Percentiles rank a stretch among this genome's conserved stretches.
Conservation (phyloP, 352 stramenopile species). For the Globisporangium sylvaticum region DNA sequence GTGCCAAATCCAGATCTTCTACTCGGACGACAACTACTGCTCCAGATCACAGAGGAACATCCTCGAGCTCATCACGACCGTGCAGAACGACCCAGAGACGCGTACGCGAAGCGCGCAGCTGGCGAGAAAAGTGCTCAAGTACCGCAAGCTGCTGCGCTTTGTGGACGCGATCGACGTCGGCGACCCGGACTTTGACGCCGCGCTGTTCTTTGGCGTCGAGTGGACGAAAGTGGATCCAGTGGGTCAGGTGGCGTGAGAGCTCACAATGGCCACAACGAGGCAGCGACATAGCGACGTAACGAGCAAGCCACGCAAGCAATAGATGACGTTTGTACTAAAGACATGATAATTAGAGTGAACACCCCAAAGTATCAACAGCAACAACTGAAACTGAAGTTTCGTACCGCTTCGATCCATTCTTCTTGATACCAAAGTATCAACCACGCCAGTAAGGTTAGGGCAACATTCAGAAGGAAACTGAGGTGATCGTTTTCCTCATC, state of each 20-base stretch:
- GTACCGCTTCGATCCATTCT: no score
- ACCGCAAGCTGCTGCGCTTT: slow-evolving; percentile 25
- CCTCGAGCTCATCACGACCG: not conserved
- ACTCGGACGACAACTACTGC: not conserved
- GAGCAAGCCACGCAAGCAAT: no score
- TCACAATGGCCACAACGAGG: no score
- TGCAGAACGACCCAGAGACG: slow-evolving; percentile 8
- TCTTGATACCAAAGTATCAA: no score
- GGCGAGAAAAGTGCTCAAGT: slow-evolving; percentile 24
- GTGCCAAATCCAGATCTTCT: not conserved
- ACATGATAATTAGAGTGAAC: no score
- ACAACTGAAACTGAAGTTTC: no score
- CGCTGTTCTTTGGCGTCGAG: slow-evolving; percentile 23
- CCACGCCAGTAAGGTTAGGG: no score
- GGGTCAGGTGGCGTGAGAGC: not conserved
- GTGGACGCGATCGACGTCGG: slow-evolving; percentile 23
- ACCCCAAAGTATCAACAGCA: no score
- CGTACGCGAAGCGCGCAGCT: slow-evolving; percentile 11
- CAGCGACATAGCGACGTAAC: no score
- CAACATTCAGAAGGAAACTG: no score
- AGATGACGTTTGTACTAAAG: no score
- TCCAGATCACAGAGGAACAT: not conserved
- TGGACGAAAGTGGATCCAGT: slow-evolving; percentile 1
- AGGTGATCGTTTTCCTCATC: no score
- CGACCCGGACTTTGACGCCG: slow-evolving; percentile 23